Evolutionary conservation across 352 stramenopile species (phyloP).

Genomic region (Aphanomyces astaci): DNA sequence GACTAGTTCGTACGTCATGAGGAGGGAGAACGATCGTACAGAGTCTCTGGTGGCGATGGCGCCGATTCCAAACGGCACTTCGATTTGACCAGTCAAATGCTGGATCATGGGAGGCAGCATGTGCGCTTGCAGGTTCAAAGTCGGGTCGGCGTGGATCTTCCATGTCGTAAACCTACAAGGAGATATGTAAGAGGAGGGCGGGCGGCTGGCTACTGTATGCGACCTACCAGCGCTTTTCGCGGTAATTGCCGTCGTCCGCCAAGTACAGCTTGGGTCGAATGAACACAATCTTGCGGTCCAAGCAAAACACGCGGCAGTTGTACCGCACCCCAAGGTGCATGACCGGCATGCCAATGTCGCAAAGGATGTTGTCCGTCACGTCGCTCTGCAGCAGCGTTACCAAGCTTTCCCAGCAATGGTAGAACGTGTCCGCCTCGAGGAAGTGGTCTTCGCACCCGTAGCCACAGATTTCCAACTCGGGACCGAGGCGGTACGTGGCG

Average conservation of each 20-base stretch:
- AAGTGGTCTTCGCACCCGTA: constrained; percentile 99
- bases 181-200: background rate
- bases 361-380: constrained; percentile 91
- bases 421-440: constrained; percentile 96
- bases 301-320: constrained; percentile 96
- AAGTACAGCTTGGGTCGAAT: constrained; percentile 92
- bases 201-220: too few relatives aligned
- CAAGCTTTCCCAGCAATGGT: constrained; percentile 96
- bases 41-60: constrained; percentile 83
- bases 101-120: constrained; percentile 80
- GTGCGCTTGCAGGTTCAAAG: constrained; percentile 52
- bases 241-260: constrained; percentile 97
- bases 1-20: too few relatives aligned
- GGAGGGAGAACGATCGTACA: constrained; percentile 36
- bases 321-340: constrained; percentile 94
- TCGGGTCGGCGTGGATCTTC: constrained; percentile 37
- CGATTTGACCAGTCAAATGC: constrained; percentile 59
- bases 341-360: constrained; percentile 97
- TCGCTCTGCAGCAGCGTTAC: constrained; percentile 76
- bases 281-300: constrained; percentile 90
- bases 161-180: constrained; percentile 59
- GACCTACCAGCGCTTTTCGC: constrained; percentile 87
- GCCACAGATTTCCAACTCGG: constrained; percentile 96
- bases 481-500: constrained; percentile 90
- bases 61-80: constrained; percentile 77